These are phyloP conservation scores for Sergeia podlipaevii DNA, from an alignment of 208 protist genomes.

Conservation along the genomic window DNA sequence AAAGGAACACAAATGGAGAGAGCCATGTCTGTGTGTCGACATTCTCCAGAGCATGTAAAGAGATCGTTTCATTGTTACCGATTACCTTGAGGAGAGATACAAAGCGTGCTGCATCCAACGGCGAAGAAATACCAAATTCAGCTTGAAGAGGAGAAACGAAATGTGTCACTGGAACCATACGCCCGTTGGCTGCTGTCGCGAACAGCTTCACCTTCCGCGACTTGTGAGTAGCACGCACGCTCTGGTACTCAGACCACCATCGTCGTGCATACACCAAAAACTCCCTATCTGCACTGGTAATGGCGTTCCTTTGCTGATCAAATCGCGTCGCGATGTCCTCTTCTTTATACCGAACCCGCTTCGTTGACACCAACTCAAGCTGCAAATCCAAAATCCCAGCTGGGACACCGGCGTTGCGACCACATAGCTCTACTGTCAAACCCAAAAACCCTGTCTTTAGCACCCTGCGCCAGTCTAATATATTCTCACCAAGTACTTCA, in stretches of 20 bases:
- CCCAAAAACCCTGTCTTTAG: slow-evolving; percentile 83
- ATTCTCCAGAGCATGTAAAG: slow-evolving; percentile 19
- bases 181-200: slow-evolving; percentile 63
- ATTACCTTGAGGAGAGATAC: slow-evolving; percentile 76
- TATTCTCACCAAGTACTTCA: slow-evolving; percentile 83
- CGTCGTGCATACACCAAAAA: slow-evolving; percentile 90
- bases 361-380: slow-evolving; percentile 73
- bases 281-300: slow-evolving; percentile 90
- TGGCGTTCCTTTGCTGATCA: slow-evolving; percentile 71
- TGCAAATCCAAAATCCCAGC: slow-evolving; percentile 90
- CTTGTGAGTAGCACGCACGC: slow-evolving; percentile 52
- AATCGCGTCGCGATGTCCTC: slow-evolving; percentile 67
- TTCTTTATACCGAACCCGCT: slow-evolving; percentile 56
- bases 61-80: slow-evolving; percentile 29
- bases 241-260: slow-evolving; percentile 90
- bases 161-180: slow-evolving; percentile 86
- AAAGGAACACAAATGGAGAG: slow-evolving; percentile 80
- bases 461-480: slow-evolving; percentile 89
- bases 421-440: slow-evolving; percentile 90
- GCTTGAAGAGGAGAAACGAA: slow-evolving; percentile 80
- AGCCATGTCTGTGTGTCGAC: slow-evolving; percentile 50
- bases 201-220: slow-evolving; percentile 87
- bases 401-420: slow-evolving; percentile 77
- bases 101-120: slow-evolving; percentile 84
- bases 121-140: slow-evolving; percentile 70